Base-by-base conservation (phyloP, 805 yeast species). In the Candida succiphila region DNA sequence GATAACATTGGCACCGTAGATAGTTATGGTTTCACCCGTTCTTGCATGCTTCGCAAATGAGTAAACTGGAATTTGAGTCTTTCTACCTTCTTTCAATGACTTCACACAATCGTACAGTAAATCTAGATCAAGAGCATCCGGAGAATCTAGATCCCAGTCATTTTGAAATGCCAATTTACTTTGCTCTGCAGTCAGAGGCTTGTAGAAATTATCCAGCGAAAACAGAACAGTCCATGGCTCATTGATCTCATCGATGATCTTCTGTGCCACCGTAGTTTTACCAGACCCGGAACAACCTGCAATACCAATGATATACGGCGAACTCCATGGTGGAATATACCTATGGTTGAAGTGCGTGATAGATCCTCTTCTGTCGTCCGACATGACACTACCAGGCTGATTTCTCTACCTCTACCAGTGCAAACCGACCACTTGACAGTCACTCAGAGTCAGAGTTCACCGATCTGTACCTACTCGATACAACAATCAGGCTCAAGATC, bases 211-310 rank as follows among this genome's bases (percentile, higher is more conserved):
- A 52, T 92, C 98, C 60, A 87, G 67, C 2, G 96, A 82, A 16
- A 89, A 51, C 36, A 92, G 63, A 10, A 92, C 89, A 0, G 96
- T 85, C 96, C 97, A 88, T 1, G 97, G 97, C 35, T 85, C 85
- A 57, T 85, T 78, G 38, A 72, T 58, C 40, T 78, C 76, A 35
- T 79, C 72, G 33, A 88, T 83, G 45, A 92, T 79, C 41, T 73
- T 71, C 25, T 86, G 77, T 0, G 96, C 92, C 15, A 92, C 85
- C 24, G 94, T 80, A 0, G 97, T 89, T 52, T 89, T 89, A 2
- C 98, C 98, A 0, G 95, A 84, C 2, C 97, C 94, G 13, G 84
- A 74, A 18, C 75, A 69, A 1, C 95, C 94, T 0, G 94, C 94
- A 15, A 84, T 70, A n/a, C 94, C 94, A 42, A 84, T 84, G 32